A percentile compares a stretch with the other conserved stretches of the same genome.
Evolutionary conservation across 2,329 filamentous ascomycete genomes (phyloP).

Genomic region (Chaetomium sp.): DNA sequence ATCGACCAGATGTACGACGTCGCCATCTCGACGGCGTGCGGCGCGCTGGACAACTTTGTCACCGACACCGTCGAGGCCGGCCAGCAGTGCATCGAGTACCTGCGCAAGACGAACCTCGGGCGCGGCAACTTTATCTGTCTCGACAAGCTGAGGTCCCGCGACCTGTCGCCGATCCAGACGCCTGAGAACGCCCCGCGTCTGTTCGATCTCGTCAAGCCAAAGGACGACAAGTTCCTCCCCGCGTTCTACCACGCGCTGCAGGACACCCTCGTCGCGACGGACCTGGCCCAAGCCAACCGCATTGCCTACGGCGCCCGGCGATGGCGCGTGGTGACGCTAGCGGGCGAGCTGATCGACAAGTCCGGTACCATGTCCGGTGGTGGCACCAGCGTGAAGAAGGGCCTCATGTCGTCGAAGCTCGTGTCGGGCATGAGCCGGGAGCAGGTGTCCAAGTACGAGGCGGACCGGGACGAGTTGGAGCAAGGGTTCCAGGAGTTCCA

Average conservation of each 20-base stretch:
- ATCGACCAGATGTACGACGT: conserved; percentile 95
- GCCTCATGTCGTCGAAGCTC: conserved; percentile 94
- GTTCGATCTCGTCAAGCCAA: conserved; percentile 86
- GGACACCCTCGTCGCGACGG: conserved; percentile 87
- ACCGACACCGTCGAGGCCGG: conserved; percentile 93
- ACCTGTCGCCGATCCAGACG: conserved; percentile 74
- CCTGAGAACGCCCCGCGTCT: conserved; percentile 88
- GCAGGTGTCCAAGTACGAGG: conserved; percentile 79
- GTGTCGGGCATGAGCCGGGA: conserved; percentile 82
- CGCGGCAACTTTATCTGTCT: conserved; percentile 96
- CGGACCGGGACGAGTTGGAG: conserved; percentile 79
- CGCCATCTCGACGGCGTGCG: conserved; percentile 95
- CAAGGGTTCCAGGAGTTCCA: conserved; percentile 78
- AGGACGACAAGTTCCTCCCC: conserved; percentile 77
- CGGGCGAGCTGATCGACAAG: conserved; percentile 93
- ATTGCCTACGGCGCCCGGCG: conserved; percentile 90
- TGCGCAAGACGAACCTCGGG: conserved; percentile 94
- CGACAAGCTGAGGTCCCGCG: conserved; percentile 73
- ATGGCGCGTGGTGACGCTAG: conserved; percentile 94
- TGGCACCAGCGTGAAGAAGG: conserved; percentile 81
- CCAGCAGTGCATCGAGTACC: conserved; percentile 95
- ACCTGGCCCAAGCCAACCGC: conserved; percentile 91
- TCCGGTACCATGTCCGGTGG: conserved; percentile 99
- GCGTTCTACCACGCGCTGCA: conserved; percentile 95
- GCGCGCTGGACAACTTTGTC: conserved; percentile 88